A percentile compares a stretch with the other conserved stretches of the same genome.
Conservation (phyloP, 2,329 filamentous ascomycete species). For the Allantophomopsis cytisporea region DNA sequence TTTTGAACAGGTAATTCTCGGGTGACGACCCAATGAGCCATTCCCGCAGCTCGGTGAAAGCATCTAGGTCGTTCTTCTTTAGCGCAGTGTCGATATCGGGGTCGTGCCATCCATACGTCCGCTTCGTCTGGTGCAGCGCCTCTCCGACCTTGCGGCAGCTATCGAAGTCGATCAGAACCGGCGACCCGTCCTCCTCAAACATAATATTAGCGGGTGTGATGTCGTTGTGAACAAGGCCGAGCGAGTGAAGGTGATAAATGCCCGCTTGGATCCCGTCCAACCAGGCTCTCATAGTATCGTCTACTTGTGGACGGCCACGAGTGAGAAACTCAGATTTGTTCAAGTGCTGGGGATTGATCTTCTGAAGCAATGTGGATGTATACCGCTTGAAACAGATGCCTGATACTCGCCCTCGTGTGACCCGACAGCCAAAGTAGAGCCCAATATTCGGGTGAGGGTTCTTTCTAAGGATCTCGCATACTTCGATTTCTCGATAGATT, state of each 20-base stretch:
- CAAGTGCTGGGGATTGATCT: conserved; percentile 8
- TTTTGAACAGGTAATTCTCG: not conserved
- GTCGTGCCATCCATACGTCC: not conserved
- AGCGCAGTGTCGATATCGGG: not conserved
- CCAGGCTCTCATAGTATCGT: conserved; percentile 3
- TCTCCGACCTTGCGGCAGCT: conserved; percentile 13
- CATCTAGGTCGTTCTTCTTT: not conserved
- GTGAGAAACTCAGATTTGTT: conserved; percentile 9
- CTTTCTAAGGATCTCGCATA: conserved; percentile 12
- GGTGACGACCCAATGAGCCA: not conserved
- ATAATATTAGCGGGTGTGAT: conserved; percentile 19
- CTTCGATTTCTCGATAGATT: not conserved
- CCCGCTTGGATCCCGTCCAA: conserved; percentile 9
- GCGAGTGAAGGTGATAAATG: conserved; percentile 17
- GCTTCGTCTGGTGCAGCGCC: conserved; percentile 2
- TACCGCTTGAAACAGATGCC: conserved; percentile 15
- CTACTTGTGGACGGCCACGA: not conserved
- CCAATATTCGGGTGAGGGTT: conserved; percentile 17
- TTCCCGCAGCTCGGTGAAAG: not conserved
- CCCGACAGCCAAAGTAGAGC: conserved; percentile 10
- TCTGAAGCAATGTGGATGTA: conserved; percentile 9
- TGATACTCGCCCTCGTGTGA: conserved; percentile 9
- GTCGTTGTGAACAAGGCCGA: conserved; percentile 17
- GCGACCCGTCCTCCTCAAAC: conserved; percentile 11
- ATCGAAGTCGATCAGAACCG: conserved; percentile 18